Conservation (phyloP, 2,329 filamentous ascomycete species). For the Ceratocystis smalleyi region DNA sequence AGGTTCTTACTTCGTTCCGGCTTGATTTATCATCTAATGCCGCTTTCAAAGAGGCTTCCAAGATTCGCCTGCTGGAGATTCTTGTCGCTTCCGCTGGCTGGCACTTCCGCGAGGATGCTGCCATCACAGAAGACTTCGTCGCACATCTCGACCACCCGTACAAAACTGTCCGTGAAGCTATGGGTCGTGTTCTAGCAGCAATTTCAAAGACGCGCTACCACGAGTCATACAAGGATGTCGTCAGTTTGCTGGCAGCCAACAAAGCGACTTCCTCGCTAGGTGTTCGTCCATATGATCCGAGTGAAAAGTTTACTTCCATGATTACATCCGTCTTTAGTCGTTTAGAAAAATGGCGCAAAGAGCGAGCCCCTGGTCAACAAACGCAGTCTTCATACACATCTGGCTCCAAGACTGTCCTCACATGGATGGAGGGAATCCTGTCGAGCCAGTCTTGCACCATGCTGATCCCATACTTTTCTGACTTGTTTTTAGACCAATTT, state of each 20-base stretch:
- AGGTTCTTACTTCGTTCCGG: conserved; percentile 68
- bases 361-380: conserved; percentile 74
- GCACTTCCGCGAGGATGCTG: conserved; percentile 86
- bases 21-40: conserved; percentile 91
- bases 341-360: conserved; percentile 74
- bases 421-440: conserved; percentile 85
- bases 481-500: conserved; percentile 77
- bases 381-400: conserved; percentile 89
- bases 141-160: conserved; percentile 91
- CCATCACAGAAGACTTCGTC: conserved; percentile 78
- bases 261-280: conserved; percentile 69
- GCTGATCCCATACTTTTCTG: conserved; percentile 78
- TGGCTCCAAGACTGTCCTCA: conserved; percentile 84
- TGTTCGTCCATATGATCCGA: conserved; percentile 65
- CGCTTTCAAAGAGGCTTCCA: conserved; percentile 96
- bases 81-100: conserved; percentile 77
- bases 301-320: conserved; percentile 54
- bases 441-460: conserved; percentile 87
- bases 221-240: conserved; percentile 76
- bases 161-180: conserved; percentile 89
- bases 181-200: conserved; percentile 73
- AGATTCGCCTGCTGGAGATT: conserved; percentile 81
- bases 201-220: conserved; percentile 88
- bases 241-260: conserved; percentile 60
- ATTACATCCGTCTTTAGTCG: conserved; percentile 61